Evolutionary conservation across 148 eudicot species (phyloP), one percentile per base, ranked within the genome.

Genomic region (Arbutus unedo): DNA sequence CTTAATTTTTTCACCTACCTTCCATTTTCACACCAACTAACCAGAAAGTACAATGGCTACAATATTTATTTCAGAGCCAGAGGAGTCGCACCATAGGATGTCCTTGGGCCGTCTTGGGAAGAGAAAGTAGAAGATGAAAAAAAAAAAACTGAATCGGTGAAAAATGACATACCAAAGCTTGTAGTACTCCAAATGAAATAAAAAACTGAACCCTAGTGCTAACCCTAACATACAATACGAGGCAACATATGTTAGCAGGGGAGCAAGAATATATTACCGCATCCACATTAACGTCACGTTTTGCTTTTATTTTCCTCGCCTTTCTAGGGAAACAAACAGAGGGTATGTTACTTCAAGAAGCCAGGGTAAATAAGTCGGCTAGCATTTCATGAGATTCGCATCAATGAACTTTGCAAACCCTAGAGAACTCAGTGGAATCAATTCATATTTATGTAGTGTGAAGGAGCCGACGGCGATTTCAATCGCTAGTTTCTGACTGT

Each of bases 51-150:
- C 31, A 2, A 9, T 25, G 18, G 13, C 2, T 44, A 3, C 23
- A 44, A 70, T 47, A 23, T 43, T 2, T 13, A 44, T 44, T 10
- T 8, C 43, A 47, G 59, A 66, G 21, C 18, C 2, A 73, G 50
- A 57, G 18, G 54, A 80, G 9, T 43, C 83, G 80, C 80, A 84
- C 86, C 86, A 84, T 84, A 14, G 82, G 86, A 74, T 84, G 86
- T 23, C 86, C 79, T 74, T 74, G 79, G 7, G 82, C 86, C 19
- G 82, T 84, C 82, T 79, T 74, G 79, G 79, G 82, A 45, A 84
- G 82, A 44, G 86, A 80, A 49, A 49, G 79, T 38, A 79, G 80
- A 60, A 84, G 82, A 82, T 84, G 82, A 73, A 49, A 5, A 59
- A 15, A 62, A 74, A 79, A 19, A 2, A 56, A 71, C 7, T 9